Conservation (phyloP, 805 yeast species). For the Suhomyces vadensis region DNA sequence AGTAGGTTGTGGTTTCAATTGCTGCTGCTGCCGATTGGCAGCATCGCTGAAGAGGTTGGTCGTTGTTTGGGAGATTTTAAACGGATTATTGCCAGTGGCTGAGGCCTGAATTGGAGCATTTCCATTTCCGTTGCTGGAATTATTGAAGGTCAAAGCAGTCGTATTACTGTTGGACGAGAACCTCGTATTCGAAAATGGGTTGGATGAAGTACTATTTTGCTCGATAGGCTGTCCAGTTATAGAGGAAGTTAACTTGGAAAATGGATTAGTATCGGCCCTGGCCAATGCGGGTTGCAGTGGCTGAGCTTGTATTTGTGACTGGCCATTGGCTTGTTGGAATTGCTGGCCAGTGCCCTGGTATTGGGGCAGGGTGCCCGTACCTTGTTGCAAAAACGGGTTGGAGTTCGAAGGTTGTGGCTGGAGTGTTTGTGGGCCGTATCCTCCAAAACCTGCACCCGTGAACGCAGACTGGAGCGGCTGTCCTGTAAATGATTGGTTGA, state of each 20-base stretch:
- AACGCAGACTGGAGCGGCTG: slow-evolving; percentile 21
- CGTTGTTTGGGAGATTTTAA: slow-evolving; percentile 45
- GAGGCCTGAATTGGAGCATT: slow-evolving; percentile 27
- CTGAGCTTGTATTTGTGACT: slow-evolving; percentile 11
- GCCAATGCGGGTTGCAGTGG: slow-evolving; percentile 18
- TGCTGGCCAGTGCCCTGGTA: slow-evolving; percentile 20
- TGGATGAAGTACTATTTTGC: slow-evolving; percentile 33
- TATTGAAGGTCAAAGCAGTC: slow-evolving; percentile 30
- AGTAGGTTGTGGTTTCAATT: slow-evolving; percentile 53
- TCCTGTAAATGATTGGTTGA: background rate
- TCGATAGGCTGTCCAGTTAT: slow-evolving; percentile 20
- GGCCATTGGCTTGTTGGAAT: slow-evolving; percentile 6
- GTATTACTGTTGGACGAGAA: slow-evolving; percentile 34
- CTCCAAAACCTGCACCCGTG: slow-evolving; percentile 65
- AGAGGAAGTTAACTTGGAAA: slow-evolving; percentile 23
- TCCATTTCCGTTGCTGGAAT: slow-evolving; percentile 14
- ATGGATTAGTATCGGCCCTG: slow-evolving; percentile 40
- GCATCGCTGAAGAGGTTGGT: slow-evolving; percentile 31
- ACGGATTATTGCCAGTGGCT: slow-evolving; percentile 63
- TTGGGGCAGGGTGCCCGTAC: slow-evolving; percentile 13
- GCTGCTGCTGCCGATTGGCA: slow-evolving; percentile 21
- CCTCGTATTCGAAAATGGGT: slow-evolving; percentile 48
- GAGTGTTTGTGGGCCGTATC: slow-evolving; percentile 35
- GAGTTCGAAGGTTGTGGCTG: slow-evolving; percentile 10
- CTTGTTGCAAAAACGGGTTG: slow-evolving; percentile 14